Evolutionary conservation across 163 green algal genomes (phyloP).

Genomic region (Coccomyxa subellipsoidea): DNA sequence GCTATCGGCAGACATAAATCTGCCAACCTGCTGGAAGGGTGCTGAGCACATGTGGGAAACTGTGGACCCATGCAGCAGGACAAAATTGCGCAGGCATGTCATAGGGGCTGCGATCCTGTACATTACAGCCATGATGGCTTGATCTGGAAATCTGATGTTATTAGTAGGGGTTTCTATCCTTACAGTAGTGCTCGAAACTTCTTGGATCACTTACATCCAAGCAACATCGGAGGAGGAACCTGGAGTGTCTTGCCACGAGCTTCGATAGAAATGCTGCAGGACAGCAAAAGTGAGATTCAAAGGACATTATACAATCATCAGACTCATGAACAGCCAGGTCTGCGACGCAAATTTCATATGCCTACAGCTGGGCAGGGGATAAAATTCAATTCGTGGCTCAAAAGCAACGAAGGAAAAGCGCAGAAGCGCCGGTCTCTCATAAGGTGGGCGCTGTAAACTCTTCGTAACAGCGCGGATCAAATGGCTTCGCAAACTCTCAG

Average conservation of each 20-base stretch:
- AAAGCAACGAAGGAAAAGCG: not conserved
- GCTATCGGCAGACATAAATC: not conserved
- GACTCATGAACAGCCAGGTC: too few species aligned
- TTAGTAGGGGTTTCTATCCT: too few species aligned
- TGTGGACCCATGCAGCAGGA: not conserved
- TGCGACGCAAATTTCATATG: not conserved
- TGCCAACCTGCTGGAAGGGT: not conserved
- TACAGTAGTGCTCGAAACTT: too few species aligned
- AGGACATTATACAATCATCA: too few species aligned
- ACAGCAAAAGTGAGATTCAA: too few species aligned
- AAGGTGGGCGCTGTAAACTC: constrained; percentile 1
- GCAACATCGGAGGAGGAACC: too few species aligned
- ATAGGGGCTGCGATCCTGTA: not conserved
- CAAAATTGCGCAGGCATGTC: not conserved
- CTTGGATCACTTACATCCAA: too few species aligned
- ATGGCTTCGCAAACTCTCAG: constrained; percentile 8
- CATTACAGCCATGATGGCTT: not conserved
- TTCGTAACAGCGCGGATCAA: not conserved
- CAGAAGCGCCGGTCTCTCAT: not conserved
- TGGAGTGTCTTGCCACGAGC: too few species aligned
- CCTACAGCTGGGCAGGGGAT: not conserved
- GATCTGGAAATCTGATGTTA: not conserved
- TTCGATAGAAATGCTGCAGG: too few species aligned
- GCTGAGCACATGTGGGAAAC: not conserved
- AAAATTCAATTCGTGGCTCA: not conserved